Evolutionary conservation across 306 rosid species (phyloP).

Genomic region (Lathyrus oleraceus): DNA sequence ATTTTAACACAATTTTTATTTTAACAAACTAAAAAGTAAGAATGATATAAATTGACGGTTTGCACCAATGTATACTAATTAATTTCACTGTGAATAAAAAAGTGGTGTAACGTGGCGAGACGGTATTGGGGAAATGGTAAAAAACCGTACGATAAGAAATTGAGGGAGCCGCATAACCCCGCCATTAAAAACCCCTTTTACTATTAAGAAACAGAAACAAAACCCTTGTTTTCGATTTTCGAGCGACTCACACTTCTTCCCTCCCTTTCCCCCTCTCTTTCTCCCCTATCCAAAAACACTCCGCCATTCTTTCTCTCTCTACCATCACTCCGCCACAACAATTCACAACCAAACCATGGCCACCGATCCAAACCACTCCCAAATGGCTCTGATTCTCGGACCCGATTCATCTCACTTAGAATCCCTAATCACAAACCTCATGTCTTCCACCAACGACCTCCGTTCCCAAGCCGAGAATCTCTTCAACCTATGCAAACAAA

Average conservation of each 20-base stretch:
- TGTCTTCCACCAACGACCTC: constrained; percentile 57
- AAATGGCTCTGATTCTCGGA: constrained; percentile 51
- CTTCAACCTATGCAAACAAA: constrained; percentile 64
- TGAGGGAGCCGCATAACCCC: neutral
- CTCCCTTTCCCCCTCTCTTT: neutral
- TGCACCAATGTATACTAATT: no score
- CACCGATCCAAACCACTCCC: constrained; percentile 45
- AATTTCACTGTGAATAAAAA: no score
- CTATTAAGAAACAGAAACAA: constrained; percentile 1
- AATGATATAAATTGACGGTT: no score
- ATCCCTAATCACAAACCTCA: constrained; percentile 60
- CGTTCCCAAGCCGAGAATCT: constrained; percentile 62
- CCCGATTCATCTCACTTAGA: constrained; percentile 51
- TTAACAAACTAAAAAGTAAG: no score
- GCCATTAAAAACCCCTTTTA: neutral
- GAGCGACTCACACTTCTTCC: neutral
- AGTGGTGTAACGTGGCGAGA: no score
- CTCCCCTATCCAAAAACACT: constrained; percentile 1
- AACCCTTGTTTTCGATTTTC: constrained; percentile 14
- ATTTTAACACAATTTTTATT: no score
- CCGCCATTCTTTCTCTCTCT: neutral
- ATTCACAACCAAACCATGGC: constrained; percentile 38
- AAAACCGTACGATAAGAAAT: constrained; percentile 10
- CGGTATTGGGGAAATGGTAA: neutral
- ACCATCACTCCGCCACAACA: neutral